Percentiles rank a stretch among this genome's conserved stretches.
Evolutionary conservation across 345 rosid genomes (phyloP).

Genomic region (Aquilaria yunnanensis): DNA sequence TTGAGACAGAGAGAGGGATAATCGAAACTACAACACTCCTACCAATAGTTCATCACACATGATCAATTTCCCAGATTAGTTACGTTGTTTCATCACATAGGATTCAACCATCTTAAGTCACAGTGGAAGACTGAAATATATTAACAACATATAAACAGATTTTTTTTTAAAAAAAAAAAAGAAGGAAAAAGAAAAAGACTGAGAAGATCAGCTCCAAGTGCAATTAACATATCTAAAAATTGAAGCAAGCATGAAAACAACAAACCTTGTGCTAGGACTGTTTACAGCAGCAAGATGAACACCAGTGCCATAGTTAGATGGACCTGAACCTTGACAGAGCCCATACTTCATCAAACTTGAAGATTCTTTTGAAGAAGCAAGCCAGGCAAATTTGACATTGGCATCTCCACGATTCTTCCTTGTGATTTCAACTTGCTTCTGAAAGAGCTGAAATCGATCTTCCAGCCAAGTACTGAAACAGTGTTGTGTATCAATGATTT

Average conservation of each 20-base stretch:
- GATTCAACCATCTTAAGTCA: no score
- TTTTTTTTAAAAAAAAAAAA: no score
- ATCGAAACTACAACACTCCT: no score
- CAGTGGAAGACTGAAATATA: no score
- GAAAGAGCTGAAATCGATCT: conserved; percentile 62
- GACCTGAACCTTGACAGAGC: conserved; percentile 54
- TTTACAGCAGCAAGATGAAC: conserved; percentile 62
- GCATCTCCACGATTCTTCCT: conserved; percentile 69
- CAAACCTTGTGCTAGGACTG: conserved; percentile 60
- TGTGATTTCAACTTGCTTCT: conserved; percentile 69
- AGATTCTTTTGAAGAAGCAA: conserved; percentile 51
- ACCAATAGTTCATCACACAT: no score
- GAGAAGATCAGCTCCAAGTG: background rate
- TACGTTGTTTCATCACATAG: no score
- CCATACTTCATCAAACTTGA: conserved; percentile 49
- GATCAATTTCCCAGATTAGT: no score
- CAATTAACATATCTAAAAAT: background rate
- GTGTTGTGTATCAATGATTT: conserved; percentile 33
- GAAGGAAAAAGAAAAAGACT: no score
- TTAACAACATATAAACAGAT: no score
- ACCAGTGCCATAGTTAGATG: conserved; percentile 61
- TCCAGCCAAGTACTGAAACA: conserved; percentile 38
- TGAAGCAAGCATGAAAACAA: background rate
- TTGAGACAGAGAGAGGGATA: no score
- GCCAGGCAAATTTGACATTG: conserved; percentile 85